Evolutionary conservation across 768 basidiomycete species (phyloP).

Genomic region (Lentinula lateritia): DNA sequence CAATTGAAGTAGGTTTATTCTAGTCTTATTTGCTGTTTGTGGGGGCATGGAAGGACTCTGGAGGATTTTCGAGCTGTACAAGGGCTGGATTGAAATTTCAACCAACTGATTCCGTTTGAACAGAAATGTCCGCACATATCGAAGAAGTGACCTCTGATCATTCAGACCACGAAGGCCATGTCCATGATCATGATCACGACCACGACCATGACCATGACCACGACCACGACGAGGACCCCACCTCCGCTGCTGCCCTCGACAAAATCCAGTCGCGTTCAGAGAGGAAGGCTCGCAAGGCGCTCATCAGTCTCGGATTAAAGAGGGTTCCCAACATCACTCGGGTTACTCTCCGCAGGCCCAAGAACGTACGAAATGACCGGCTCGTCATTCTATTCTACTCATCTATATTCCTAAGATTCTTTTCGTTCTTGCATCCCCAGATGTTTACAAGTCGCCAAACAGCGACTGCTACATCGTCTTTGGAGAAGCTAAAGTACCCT

Average conservation of each 20-base stretch:
- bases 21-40: not conserved
- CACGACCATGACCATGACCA: slow-evolving; percentile 37
- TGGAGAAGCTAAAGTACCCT: slow-evolving; percentile 84
- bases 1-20: not conserved
- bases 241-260: slow-evolving; percentile 77
- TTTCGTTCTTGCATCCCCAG: slow-evolving; percentile 88
- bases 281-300: slow-evolving; percentile 92
- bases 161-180: slow-evolving; percentile 56
- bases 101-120: slow-evolving; percentile 8
- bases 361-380: slow-evolving; percentile 59
- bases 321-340: slow-evolving; percentile 90
- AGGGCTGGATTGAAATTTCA: not conserved
- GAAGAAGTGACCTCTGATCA: slow-evolving; percentile 83
- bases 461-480: slow-evolving; percentile 99
- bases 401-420: slow-evolving; percentile 49
- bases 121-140: slow-evolving; percentile 76
- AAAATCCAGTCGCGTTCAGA: slow-evolving; percentile 94
- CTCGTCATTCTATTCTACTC: not conserved
- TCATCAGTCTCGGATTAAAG: slow-evolving; percentile 88
- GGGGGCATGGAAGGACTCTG: not conserved
- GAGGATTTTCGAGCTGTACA: not conserved
- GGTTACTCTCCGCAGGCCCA: slow-evolving; percentile 90
- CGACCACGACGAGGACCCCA: slow-evolving; percentile 74
- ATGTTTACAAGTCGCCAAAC: slow-evolving; percentile 96
- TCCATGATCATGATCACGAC: slow-evolving; percentile 38